Conservation (phyloP, 805 yeast species). For the Spathaspora girioi region DNA sequence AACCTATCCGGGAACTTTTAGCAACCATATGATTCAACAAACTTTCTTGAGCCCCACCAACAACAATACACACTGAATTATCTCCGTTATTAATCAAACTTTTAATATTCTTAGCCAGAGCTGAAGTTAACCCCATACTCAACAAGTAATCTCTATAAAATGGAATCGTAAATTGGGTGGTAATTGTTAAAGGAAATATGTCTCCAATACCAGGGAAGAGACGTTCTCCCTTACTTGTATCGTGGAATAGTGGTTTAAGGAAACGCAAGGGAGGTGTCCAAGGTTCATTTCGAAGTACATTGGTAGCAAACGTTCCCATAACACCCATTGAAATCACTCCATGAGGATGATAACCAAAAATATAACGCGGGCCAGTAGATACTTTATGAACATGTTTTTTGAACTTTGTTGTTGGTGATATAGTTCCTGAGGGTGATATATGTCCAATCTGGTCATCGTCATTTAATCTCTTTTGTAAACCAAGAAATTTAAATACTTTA, state of each 20-base stretch:
- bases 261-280: conserved; percentile 31
- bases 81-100: conserved; percentile 57
- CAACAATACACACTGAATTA: conserved; percentile 80
- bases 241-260: conserved; percentile 41
- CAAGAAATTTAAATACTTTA: conserved; percentile 29
- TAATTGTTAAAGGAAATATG: conserved; percentile 71
- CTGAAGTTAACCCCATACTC: conserved; percentile 80
- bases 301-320: conserved; percentile 76
- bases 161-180: conserved; percentile 81
- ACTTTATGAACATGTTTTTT: conserved; percentile 20
- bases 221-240: conserved; percentile 66
- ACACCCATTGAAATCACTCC: conserved; percentile 93
- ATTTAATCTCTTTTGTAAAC: conserved; percentile 36
- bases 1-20: conserved; percentile 27
- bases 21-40: conserved; percentile 47
- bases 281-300: conserved; percentile 41
- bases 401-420: conserved; percentile 4
- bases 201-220: conserved; percentile 81
- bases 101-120: conserved; percentile 68
- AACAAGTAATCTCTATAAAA: conserved; percentile 82
- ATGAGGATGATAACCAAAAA: conserved; percentile 95
- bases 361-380: conserved; percentile 66
- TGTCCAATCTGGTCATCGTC: conserved; percentile 14
- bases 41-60: conserved; percentile 95
- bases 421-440: background rate